Base-by-base conservation (phyloP, 805 yeast species). In the Alloascoidea africana region DNA sequence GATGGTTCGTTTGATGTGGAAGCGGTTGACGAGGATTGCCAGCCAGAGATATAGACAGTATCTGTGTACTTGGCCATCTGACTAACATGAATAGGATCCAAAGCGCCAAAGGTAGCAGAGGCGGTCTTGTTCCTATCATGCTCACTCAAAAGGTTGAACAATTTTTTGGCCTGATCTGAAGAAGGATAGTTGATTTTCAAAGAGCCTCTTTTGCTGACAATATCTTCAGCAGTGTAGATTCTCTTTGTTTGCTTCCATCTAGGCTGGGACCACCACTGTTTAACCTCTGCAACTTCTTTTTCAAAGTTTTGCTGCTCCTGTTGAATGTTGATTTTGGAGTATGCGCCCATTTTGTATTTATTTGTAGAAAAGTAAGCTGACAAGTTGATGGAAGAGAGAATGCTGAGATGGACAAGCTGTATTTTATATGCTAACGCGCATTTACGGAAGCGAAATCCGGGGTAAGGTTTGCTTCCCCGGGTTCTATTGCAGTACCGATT, bases 1-100 rank as follows among this genome's bases (percentile, higher is more conserved):
- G 94, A 84, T 23, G 97, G 98, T 65, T 89, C 97, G 58, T 89
- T 89, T 32, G 96, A 83, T 32, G 95, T 83, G 14, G 96, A 86
- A 38, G 97, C 96, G 39, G 97, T 89, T 16, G 96, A 86, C 36
- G 96, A 86, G 59, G 94, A 87, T 67, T 89, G 98, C 98, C 98
- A 89, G 38, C 98, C 98, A 33, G 94, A 81, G 45, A 89, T 93
- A 60, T 89, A 89, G 49, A 89, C 72, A 8, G 94, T 73, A 60
- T 87, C 97, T 52, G 87, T 68, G 62, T 84, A 85, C 60, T 83
- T 84, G 50, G 95, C 94, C 97, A 89, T 89, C 63, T 89, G 96
- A 42, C 95, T 67, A 46, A 86, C 85, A 56, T 89, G 96, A 47
- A 89, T 80, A 17, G 96, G 96, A 59, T 89, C 96, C 50, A 89